Evolutionary conservation across 352 stramenopile species (phyloP).

Genomic region (Phytopythium montanum): DNA sequence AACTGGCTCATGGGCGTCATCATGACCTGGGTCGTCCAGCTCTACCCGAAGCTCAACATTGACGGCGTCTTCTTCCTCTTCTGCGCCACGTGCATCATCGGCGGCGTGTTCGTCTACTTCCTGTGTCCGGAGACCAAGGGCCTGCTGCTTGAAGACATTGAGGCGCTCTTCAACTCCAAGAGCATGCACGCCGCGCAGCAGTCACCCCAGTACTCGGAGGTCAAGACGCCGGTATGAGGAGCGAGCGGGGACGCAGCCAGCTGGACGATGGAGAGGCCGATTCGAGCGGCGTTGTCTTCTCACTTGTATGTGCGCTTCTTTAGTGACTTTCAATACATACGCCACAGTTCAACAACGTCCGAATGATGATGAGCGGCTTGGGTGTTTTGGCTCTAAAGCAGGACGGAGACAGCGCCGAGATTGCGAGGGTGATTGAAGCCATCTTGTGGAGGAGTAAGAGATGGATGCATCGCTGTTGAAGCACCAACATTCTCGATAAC

Average conservation of each 20-base stretch:
- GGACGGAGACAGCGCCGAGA: too few species aligned
- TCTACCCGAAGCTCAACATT: slow-evolving; percentile 29
- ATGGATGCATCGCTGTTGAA: too few species aligned
- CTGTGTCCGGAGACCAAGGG: slow-evolving; percentile 34
- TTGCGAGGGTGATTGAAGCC: too few species aligned
- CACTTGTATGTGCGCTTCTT: background rate
- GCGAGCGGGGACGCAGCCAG: background rate
- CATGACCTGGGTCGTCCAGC: slow-evolving; percentile 31
- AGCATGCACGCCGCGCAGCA: background rate
- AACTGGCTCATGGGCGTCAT: slow-evolving; percentile 29
- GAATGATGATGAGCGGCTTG: too few species aligned
- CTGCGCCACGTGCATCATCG: slow-evolving; percentile 23
- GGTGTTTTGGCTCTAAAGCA: too few species aligned
- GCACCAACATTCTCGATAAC: too few species aligned
- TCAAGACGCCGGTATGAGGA: slow-evolving; percentile 18
- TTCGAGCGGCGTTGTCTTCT: background rate
- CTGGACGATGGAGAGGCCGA: background rate
- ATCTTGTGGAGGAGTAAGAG: too few species aligned
- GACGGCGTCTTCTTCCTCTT: slow-evolving; percentile 51
- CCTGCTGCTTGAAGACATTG: slow-evolving; percentile 29
- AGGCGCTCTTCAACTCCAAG: slow-evolving; percentile 23
- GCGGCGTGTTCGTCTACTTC: slow-evolving; percentile 32
- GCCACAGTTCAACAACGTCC: too few species aligned
- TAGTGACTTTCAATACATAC: background rate
- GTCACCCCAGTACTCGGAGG: slow-evolving; percentile 21